phyloP scores from a whole-genome alignment of 2,329 filamentous ascomycete species.

The Verticillium tricorpus region DNA sequence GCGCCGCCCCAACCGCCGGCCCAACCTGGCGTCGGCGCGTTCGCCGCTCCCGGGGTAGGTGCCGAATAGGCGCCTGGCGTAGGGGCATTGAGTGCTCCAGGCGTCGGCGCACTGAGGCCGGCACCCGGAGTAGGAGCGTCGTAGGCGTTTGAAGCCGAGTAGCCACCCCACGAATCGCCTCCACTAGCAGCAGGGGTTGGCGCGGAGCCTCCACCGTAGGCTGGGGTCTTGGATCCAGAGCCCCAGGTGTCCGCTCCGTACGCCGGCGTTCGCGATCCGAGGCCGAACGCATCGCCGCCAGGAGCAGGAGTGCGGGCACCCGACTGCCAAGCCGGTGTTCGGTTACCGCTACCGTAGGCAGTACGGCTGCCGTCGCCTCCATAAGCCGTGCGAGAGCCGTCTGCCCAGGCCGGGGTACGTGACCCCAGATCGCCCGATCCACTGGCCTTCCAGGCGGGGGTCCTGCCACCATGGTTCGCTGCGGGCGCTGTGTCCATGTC shows the following conservation, averaged over 20 bases:
- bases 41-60: conserved; percentile 55
- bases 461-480: conserved; percentile 45
- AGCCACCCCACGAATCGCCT: conserved; percentile 57
- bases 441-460: conserved; percentile 54
- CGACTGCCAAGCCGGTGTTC: conserved; percentile 75
- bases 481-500: conserved; percentile 43
- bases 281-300: conserved; percentile 47
- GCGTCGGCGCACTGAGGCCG: conserved; percentile 55
- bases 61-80: conserved; percentile 67
- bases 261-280: conserved; percentile 65
- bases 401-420: conserved; percentile 67
- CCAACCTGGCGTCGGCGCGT: conserved; percentile 66
- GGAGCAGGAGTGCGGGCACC: conserved; percentile 66
- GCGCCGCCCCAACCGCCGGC: conserved; percentile 49
- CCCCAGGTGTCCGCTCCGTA: conserved; percentile 61
- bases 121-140: conserved; percentile 67
- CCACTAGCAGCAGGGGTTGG: conserved; percentile 55
- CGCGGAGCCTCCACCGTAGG: conserved; percentile 54
- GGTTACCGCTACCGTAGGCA: conserved; percentile 68
- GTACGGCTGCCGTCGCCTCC: conserved; percentile 72
- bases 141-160: conserved; percentile 46
- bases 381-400: conserved; percentile 63
- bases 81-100: conserved; percentile 61
- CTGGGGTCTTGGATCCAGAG: conserved; percentile 72
- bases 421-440: conserved; percentile 43